A percentile compares a stretch with the other conserved stretches of the same genome.
Evolutionary conservation across 176 grass and related monocot genomes (phyloP).

Genomic region (Carex kokanica): DNA sequence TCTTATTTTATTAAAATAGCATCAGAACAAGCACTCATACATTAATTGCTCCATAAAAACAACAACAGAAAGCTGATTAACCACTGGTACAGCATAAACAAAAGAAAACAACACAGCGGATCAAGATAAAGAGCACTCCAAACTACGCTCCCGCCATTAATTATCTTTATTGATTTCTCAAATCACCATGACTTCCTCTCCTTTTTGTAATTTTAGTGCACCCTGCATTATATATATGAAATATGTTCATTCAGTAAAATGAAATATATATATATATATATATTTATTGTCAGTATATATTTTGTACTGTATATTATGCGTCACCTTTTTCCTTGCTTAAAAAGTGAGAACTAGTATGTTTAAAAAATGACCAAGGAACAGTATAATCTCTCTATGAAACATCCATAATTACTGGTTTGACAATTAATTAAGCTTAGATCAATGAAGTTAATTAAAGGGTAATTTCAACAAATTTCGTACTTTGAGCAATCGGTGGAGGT

Average conservation of each 20-base stretch:
- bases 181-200: background rate
- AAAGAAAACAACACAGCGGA: background rate
- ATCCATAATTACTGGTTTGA: background rate
- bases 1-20: background rate
- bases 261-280: background rate
- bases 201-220: slow-evolving; percentile 1
- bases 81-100: background rate
- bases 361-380: background rate
- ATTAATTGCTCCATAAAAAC: background rate
- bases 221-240: background rate
- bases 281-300: too few relatives aligned
- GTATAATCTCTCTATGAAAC: too few relatives aligned
- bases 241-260: background rate
- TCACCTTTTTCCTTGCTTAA: background rate
- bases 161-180: background rate
- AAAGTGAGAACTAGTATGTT: background rate
- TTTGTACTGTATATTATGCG: background rate
- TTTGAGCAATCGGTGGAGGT: slow-evolving; percentile 35
- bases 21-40: background rate
- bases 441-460: background rate
- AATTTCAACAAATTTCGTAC: slow-evolving; percentile 18
- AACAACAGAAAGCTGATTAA: background rate
- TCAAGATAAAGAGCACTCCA: background rate
- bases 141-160: background rate
- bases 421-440: background rate